Base-by-base conservation (phyloP, 306 rosid species). In the Gastrolobium villosum region DNA sequence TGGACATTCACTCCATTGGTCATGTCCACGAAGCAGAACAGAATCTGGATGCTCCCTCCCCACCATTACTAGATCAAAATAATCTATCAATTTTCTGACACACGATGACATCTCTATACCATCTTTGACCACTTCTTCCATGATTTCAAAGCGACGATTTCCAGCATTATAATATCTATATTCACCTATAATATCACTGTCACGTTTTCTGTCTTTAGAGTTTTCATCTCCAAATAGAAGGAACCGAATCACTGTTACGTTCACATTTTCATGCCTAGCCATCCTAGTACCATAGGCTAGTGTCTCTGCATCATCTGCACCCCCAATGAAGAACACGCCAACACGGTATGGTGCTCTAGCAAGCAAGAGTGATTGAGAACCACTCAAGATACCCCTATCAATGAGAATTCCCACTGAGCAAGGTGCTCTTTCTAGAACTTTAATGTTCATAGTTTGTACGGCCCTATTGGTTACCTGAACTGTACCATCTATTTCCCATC, bases 321-420 rank as follows among this genome's bases (percentile, higher is more conserved):
- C 97, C 0, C 97, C 95, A 7, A 90, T 54, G 93, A 85, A 92
- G 72, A 92, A 32, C n/a, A 92, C 89, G 0, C 77, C 90, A 2
- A 87, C 86, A 39, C 77, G 89, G 77, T 26, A 85, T 20, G 61
- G 11, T 34, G 75, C 5, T 74, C 43, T 76, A 1, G 63, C 26
- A 4, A 69, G 10, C 4, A 81, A 67, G 41, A 88, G 73, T 3
- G 88, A 82, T 2, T 35, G 7, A 0, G 84, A 78, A 39, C 87
- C 61, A 4, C 64, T 65, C 35, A 87, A 43, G 14, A 81, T 49
- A 8, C 88, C 89, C 10, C 92, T 76, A 35, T 92, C 97, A 9
- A 92, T 72, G 49, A 90, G 85, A 53, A 92, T 90, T n/a, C 89
- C 93, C 0, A 90, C 89, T 0, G 95, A 92, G 67, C 93, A 92